Base-by-base conservation (phyloP, 2,329 filamentous ascomycete species). In the Chalara sp. region DNA sequence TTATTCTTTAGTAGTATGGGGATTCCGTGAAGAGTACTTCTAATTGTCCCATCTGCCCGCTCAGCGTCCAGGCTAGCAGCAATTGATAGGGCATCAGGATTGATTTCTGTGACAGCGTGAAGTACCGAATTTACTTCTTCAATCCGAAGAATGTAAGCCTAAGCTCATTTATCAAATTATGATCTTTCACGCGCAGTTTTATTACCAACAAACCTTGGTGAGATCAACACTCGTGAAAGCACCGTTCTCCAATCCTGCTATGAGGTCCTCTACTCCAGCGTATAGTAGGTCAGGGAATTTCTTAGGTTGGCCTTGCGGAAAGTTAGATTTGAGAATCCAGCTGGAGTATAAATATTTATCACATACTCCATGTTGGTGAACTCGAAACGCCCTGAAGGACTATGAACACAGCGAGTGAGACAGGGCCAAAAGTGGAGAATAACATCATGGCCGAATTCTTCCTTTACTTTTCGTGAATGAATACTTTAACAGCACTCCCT, bases 1-100 rank as follows among this genome's bases (percentile, higher is more conserved):
- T 80, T 80, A 62, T 81, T 76, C 64, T 83, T 83, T 65, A 83
- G 73, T 11, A 83, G 64, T 43, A 83, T 75, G 0, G 80, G 80
- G 4, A 83, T 70, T 1, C 80, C 80, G 63, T 83, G 78, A 0
- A 81, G 65, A 5, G 76, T 40, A 21, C 63, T 60, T n/a, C 61
- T 47, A 31, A 61, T 49, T 6, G 46, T 56, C 6, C 62, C 62
- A 8, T 55, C 53, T 1, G 55, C 49, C 33, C 63, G 58, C 43
- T 66, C 63, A 6, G 41, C 53, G 47, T 67, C 65, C 7, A 66
- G 58, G 29, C 47, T 13, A 31, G 51, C 53, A 6, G 65, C 63
- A 50, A 66, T 65, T 2, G 48, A 44, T 4, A 66, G 32, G 6
- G 64, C 65, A 53, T 66, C 64, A 5, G 63, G 62, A 32, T 66